Conservation (phyloP, 805 yeast species). For the Yarrowia alimentaria region DNA sequence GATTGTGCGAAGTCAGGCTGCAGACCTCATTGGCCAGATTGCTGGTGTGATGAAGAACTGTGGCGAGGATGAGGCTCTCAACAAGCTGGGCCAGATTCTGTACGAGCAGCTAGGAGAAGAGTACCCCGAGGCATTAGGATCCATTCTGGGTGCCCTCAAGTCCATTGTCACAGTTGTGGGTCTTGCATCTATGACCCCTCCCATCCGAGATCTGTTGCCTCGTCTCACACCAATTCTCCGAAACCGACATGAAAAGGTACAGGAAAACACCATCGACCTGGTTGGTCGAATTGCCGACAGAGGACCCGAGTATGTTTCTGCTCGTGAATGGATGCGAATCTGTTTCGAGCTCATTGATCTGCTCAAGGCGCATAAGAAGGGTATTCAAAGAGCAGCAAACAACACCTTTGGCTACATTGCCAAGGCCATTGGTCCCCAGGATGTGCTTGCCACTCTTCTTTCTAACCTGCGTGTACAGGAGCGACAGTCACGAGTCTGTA, state of each 20-base stretch:
- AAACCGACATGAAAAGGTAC: conserved; percentile 88
- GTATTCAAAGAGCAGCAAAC: conserved; percentile 81
- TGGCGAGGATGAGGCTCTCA: conserved; percentile 59
- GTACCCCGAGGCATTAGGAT: conserved; percentile 89
- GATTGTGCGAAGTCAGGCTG: conserved; percentile 77
- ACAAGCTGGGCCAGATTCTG: conserved; percentile 68
- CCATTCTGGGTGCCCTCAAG: conserved; percentile 69
- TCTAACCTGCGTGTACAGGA: conserved; percentile 89
- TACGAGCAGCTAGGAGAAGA: conserved; percentile 94
- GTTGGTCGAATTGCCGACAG: conserved; percentile 79
- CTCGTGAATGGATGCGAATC: conserved; percentile 96
- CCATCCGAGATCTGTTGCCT: conserved; percentile 77
- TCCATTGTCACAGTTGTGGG: conserved; percentile 62
- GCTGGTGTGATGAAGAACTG: conserved; percentile 67
- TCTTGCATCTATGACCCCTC: conserved; percentile 66
- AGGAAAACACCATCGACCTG: conserved; percentile 71
- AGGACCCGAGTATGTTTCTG: conserved; percentile 78
- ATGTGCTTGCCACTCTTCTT: conserved; percentile 77
- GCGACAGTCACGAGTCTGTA: conserved; percentile 92
- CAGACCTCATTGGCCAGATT: conserved; percentile 66
- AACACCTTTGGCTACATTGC: conserved; percentile 90
- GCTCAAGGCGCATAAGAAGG: conserved; percentile 74
- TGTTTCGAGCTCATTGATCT: conserved; percentile 88
- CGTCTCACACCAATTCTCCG: conserved; percentile 87
- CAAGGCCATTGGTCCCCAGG: conserved; percentile 92